Conservation (phyloP, 2,329 filamentous ascomycete genomes). For the Eutypella sp. region DNA sequence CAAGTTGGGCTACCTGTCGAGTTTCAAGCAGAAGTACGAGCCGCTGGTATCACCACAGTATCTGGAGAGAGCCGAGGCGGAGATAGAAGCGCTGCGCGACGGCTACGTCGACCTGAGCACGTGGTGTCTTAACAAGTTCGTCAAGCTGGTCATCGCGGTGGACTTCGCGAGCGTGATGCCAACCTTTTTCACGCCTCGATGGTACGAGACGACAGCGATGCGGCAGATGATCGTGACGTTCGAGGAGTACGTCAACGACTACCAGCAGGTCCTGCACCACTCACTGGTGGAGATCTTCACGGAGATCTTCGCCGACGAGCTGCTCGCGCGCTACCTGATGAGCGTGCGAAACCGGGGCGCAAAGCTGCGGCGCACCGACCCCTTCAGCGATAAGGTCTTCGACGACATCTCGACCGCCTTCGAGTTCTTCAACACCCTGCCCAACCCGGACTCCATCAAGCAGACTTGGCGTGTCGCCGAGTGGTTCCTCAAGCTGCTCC, state of each 20-base stretch:
- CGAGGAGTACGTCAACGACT: constrained; percentile 90
- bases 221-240: constrained; percentile 92
- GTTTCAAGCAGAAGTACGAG: constrained; percentile 80
- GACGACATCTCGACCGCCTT: constrained; percentile 90
- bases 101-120: constrained; percentile 94
- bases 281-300: constrained; percentile 86
- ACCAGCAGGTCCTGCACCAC: constrained; percentile 76
- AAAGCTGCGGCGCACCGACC: constrained; percentile 81
- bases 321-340: constrained; percentile 79
- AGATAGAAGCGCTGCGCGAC: constrained; percentile 73
- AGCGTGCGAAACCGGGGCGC: constrained; percentile 84
- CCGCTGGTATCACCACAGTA: constrained; percentile 76
- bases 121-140: constrained; percentile 85
- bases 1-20: constrained; percentile 75
- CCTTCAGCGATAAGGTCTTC: constrained; percentile 88
- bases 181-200: constrained; percentile 85
- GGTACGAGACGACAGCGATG: constrained; percentile 85
- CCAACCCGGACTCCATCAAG: constrained; percentile 73
- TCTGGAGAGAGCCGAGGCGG: constrained; percentile 65
- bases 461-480: constrained; percentile 90
- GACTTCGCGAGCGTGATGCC: constrained; percentile 81
- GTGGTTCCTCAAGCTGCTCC: constrained; percentile 74
- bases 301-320: constrained; percentile 87
- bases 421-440: constrained; percentile 73
- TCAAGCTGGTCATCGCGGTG: constrained; percentile 79